Evolutionary conservation across 345 rosid genomes (phyloP).

Genomic region (Sisymbrium irio): DNA sequence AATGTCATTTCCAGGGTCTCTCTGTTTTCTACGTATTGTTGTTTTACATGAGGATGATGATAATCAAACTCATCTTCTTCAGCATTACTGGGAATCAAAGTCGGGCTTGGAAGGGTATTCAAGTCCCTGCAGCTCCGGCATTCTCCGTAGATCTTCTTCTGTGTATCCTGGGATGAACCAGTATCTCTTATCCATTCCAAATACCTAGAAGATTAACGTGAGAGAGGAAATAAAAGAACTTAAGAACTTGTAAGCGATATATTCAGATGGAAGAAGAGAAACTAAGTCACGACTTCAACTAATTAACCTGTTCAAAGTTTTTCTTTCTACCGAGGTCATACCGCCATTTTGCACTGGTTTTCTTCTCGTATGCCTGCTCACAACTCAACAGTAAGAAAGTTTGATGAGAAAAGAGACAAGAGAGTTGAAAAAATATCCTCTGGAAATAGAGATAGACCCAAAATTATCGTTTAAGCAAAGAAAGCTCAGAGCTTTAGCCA

Average conservation of each 20-base stretch:
- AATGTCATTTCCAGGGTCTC: background rate
- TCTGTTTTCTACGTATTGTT: slow-evolving; percentile 17
- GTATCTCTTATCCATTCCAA: slow-evolving; percentile 76
- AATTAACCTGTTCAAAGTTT: slow-evolving; percentile 85
- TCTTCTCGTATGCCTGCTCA: slow-evolving; percentile 95
- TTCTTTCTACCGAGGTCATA: slow-evolving; percentile 89
- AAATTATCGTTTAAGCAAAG: background rate
- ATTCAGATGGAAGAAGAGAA: background rate
- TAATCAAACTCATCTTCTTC: background rate
- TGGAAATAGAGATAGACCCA: background rate
- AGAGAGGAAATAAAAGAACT: background rate
- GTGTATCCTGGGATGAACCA: slow-evolving; percentile 85
- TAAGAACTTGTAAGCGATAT: background rate
- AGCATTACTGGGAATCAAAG: slow-evolving; percentile 35
- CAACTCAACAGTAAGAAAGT: slow-evolving; percentile 13
- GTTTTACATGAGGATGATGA: slow-evolving; percentile 12
- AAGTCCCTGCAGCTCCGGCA: slow-evolving; percentile 91
- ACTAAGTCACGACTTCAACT: background rate
- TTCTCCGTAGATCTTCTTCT: slow-evolving; percentile 80
- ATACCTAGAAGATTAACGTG: slow-evolving; percentile 50
- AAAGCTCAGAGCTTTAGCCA: background rate
- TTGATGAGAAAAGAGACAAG: background rate
- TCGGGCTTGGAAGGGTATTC: slow-evolving; percentile 93
- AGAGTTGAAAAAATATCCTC: background rate
- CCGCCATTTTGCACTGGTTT: slow-evolving; percentile 81